Conservation (phyloP, 805 yeast species). For the Candida broadrunensis region DNA sequence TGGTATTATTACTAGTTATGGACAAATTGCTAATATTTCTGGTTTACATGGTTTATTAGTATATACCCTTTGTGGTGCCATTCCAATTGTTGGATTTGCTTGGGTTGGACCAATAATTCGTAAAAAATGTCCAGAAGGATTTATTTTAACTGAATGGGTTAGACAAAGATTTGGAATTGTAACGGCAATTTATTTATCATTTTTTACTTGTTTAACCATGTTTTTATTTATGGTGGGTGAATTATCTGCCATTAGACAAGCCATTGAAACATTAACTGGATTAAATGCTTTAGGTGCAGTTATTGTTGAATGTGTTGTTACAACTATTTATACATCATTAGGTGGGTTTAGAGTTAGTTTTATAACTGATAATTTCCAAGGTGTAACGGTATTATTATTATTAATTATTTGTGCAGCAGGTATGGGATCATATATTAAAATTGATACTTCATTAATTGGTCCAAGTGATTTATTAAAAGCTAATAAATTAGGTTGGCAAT, state of each 20-base stretch:
- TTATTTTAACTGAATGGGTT: slow-evolving; percentile 94
- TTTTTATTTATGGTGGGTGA: slow-evolving; percentile 87
- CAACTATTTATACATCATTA: slow-evolving; percentile 78
- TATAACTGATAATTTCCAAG: slow-evolving; percentile 83
- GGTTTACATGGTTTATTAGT: slow-evolving; percentile 87
- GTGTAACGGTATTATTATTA: slow-evolving; percentile 63
- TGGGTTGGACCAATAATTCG: slow-evolving; percentile 79
- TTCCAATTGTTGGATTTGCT: slow-evolving; percentile 85
- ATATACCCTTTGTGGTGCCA: slow-evolving; percentile 73
- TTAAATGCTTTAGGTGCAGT: slow-evolving; percentile 75
- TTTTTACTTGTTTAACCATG: slow-evolving; percentile 80
- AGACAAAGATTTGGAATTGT: slow-evolving; percentile 71
- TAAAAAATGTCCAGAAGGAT: slow-evolving; percentile 80
- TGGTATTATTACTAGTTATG: slow-evolving; percentile 81
- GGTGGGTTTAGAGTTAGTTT: slow-evolving; percentile 92
- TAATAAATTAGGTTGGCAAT: slow-evolving; percentile 82
- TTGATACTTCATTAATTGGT: slow-evolving; percentile 60
- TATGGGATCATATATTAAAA: slow-evolving; percentile 69
- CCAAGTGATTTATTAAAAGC: slow-evolving; percentile 63
- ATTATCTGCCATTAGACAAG: slow-evolving; percentile 73
- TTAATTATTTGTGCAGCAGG: slow-evolving; percentile 73
- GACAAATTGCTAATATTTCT: slow-evolving; percentile 79
- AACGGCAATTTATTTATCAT: slow-evolving; percentile 72
- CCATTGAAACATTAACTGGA: slow-evolving; percentile 75
- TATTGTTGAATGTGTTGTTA: slow-evolving; percentile 81